Evolutionary conservation across 192 early-diverging fungal species (phyloP).

Genomic region (Coemansia sp.): DNA sequence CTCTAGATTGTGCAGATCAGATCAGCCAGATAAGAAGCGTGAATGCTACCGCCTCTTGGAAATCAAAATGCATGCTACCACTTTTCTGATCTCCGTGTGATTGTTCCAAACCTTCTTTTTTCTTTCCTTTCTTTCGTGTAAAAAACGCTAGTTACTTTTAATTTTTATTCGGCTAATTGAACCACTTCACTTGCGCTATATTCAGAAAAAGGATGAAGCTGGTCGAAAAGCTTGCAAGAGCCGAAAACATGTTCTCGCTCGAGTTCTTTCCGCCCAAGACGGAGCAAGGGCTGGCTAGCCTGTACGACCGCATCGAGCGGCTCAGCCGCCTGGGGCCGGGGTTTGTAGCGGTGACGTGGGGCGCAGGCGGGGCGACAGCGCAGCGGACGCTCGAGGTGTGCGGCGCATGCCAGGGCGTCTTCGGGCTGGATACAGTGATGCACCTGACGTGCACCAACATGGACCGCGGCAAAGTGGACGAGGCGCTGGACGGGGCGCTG

Average conservation of each 20-base stretch:
- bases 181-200: not conserved
- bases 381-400: slow-evolving; percentile 90
- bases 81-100: too few relatives aligned
- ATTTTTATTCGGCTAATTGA: not conserved
- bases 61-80: too few relatives aligned
- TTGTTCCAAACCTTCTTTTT: too few relatives aligned
- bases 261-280: slow-evolving; percentile 99
- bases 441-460: slow-evolving; percentile 99
- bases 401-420: slow-evolving; percentile 83
- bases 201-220: slow-evolving; percentile 60
- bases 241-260: slow-evolving; percentile 74
- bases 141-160: not conserved
- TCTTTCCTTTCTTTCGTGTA: too few relatives aligned
- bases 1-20: not conserved
- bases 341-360: slow-evolving; percentile 98
- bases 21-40: not conserved
- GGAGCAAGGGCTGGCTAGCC: slow-evolving; percentile 83
- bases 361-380: slow-evolving; percentile 88
- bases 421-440: slow-evolving; percentile 91
- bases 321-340: slow-evolving; percentile 90
- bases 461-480: slow-evolving; percentile 84
- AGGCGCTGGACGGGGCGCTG: slow-evolving; percentile 81
- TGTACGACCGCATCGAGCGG: slow-evolving; percentile 95
- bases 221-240: slow-evolving; percentile 67
- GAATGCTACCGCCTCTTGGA: too few relatives aligned